A percentile compares a stretch with the other conserved stretches of the same genome.
phyloP scores from a whole-genome alignment of 257 asterid genomes.

The Vinca minor region DNA sequence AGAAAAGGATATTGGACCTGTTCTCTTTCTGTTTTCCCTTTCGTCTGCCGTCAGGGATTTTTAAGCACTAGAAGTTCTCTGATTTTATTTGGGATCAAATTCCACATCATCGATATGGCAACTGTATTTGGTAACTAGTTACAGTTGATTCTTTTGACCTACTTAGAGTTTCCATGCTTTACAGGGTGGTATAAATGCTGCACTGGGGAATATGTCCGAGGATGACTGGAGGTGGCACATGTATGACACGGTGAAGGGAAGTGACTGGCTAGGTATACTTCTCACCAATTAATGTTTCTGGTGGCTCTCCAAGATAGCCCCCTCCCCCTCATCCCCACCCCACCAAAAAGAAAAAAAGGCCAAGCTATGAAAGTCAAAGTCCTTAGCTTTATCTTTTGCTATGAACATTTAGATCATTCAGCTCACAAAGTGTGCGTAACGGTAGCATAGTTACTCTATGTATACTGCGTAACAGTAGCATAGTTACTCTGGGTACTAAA shows the following conservation, averaged over 20 bases:
- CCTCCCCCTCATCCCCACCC: too few relatives aligned
- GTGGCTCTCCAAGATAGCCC: not conserved
- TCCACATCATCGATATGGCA: not conserved
- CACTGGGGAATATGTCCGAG: constrained; percentile 90
- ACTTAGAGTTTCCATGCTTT: constrained; percentile 1
- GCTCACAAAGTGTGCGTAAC: not conserved
- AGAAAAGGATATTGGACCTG: not conserved
- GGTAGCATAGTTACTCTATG: not conserved
- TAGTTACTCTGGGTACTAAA: not conserved
- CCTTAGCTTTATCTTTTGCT: not conserved
- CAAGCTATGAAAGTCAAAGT: not conserved
- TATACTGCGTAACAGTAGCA: not conserved
- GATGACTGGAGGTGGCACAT: constrained; percentile 99
- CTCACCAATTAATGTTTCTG: constrained; percentile 4
- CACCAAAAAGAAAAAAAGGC: too few relatives aligned
- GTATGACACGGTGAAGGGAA: constrained; percentile 98
- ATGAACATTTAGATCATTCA: not conserved
- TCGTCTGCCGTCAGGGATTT: not conserved
- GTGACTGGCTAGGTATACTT: constrained; percentile 86
- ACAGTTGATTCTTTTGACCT: not conserved
- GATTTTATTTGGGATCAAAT: not conserved
- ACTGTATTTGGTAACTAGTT: not conserved
- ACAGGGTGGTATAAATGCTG: constrained; percentile 98
- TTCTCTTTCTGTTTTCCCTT: too few relatives aligned
- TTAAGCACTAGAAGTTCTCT: not conserved